A percentile compares a stretch with the other conserved stretches of the same genome.
Evolutionary conservation across 352 stramenopile genomes (phyloP).

Genomic region (Phytophthora pini): DNA sequence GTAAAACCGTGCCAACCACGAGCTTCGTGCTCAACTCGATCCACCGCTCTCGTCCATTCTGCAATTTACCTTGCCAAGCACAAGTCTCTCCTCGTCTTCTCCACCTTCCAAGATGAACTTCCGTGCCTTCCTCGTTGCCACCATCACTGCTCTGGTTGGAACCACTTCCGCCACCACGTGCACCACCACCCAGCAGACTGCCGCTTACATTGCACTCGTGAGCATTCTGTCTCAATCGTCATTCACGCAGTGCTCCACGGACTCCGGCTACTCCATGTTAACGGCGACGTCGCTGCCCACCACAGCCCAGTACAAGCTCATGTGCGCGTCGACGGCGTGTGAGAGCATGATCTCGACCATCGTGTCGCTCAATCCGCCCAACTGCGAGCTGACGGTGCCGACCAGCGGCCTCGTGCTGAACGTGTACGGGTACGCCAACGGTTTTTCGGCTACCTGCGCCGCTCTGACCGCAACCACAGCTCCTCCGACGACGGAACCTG

Average conservation of each 20-base stretch:
- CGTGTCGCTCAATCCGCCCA: slow-evolving; percentile 21
- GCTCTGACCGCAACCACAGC: neutral
- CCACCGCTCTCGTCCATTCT: neutral
- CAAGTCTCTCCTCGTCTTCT: neutral
- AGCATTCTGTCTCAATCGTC: slow-evolving; percentile 14
- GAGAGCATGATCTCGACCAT: slow-evolving; percentile 24
- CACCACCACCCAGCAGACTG: slow-evolving; percentile 17
- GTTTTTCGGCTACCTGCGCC: slow-evolving; percentile 20
- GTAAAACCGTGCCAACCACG: neutral
- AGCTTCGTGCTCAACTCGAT: neutral
- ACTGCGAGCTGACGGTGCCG: slow-evolving; percentile 34
- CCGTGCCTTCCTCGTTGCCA: slow-evolving; percentile 14
- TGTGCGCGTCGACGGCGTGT: slow-evolving; percentile 34
- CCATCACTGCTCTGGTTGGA: slow-evolving; percentile 9
- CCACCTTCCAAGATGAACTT: slow-evolving; percentile 20
- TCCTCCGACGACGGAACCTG: neutral
- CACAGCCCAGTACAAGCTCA: slow-evolving; percentile 26
- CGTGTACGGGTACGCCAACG: slow-evolving; percentile 32
- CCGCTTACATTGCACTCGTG: slow-evolving; percentile 23
- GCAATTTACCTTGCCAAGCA: neutral
- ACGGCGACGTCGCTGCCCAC: slow-evolving; percentile 31
- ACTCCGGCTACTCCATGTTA: slow-evolving; percentile 38
- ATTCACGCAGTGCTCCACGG: slow-evolving; percentile 19
- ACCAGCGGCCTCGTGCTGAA: slow-evolving; percentile 30
- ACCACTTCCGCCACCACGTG: slow-evolving; percentile 11